Evolutionary conservation across 2,329 filamentous ascomycete species (phyloP).

Genomic region (Helminthosporium solani): DNA sequence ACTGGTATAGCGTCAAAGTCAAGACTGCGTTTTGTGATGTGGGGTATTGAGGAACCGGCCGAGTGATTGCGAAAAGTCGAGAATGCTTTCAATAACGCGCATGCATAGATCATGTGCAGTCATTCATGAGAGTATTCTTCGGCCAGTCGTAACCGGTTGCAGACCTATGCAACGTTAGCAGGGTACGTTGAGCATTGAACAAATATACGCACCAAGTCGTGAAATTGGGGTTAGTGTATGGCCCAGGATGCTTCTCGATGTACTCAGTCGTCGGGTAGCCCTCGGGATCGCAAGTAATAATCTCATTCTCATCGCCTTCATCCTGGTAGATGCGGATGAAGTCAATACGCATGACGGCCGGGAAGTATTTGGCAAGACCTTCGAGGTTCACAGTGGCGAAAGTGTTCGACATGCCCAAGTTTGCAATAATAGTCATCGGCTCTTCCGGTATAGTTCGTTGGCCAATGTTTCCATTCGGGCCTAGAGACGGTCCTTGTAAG

Average conservation of each 20-base stretch:
- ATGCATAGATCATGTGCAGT: constrained; percentile 40
- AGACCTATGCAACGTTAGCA: constrained; percentile 32
- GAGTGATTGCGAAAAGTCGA: constrained; percentile 7
- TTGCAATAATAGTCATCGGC: constrained; percentile 67
- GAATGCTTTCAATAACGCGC: neutral
- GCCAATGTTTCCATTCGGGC: constrained; percentile 69
- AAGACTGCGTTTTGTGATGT: constrained; percentile 18
- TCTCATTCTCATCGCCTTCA: constrained; percentile 55
- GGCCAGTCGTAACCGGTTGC: constrained; percentile 60
- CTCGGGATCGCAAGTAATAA: constrained; percentile 66
- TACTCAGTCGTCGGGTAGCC: constrained; percentile 68
- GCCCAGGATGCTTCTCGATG: constrained; percentile 61
- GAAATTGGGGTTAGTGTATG: constrained; percentile 64
- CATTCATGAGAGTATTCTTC: constrained; percentile 61
- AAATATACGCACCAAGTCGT: constrained; percentile 58
- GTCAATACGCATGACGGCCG: constrained; percentile 67
- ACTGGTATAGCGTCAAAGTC: constrained; percentile 29
- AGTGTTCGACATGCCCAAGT: constrained; percentile 68
- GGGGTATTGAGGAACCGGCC: constrained; percentile 15
- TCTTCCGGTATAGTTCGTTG: constrained; percentile 65
- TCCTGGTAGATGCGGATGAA: constrained; percentile 72
- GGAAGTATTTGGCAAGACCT: constrained; percentile 57
- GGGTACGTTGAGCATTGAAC: neutral
- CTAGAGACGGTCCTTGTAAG: constrained; percentile 58
- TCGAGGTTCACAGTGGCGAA: constrained; percentile 64